A percentile compares a stretch with the other conserved stretches of the same genome.
These are phyloP conservation scores for Lonicera japonica DNA, from an alignment of 129 eudicot species.

Conservation along the genomic window DNA sequence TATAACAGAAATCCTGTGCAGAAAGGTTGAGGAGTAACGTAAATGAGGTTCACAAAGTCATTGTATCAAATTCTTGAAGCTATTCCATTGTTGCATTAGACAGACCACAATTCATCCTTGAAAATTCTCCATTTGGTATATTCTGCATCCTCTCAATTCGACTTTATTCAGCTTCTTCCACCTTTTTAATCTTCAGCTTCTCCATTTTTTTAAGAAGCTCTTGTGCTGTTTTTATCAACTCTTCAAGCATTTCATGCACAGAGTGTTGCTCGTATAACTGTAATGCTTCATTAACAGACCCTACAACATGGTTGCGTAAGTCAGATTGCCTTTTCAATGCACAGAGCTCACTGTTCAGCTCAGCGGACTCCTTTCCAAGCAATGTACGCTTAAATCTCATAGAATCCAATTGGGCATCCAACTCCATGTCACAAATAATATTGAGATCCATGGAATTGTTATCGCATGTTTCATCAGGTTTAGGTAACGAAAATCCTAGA, in stretches of 20 bases:
- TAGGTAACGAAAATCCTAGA: conserved; percentile 53
- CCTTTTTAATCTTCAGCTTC: conserved; percentile 42
- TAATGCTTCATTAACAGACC: conserved; percentile 44
- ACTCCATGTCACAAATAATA: conserved; percentile 37
- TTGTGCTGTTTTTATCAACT: conserved; percentile 43
- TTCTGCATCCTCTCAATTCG: conserved; percentile 27
- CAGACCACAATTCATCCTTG: conserved; percentile 18
- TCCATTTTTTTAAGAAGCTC: conserved; percentile 44
- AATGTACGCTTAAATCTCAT: conserved; percentile 43
- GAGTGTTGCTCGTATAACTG: conserved; percentile 45
- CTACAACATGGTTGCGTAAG: conserved; percentile 37
- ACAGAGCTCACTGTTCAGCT: conserved; percentile 52
- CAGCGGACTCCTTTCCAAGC: conserved; percentile 67
- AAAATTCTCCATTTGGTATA: conserved; percentile 25
- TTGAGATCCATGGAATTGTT: conserved; percentile 47
- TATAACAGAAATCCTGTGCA: background rate
- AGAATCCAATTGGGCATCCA: conserved; percentile 57
- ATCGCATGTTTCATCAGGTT: conserved; percentile 44
- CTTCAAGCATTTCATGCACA: conserved; percentile 41
- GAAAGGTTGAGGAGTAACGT: background rate
- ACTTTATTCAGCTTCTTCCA: conserved; percentile 26
- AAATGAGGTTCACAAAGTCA: background rate
- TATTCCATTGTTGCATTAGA: background rate
- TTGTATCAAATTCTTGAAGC: background rate
- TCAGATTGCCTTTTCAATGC: conserved; percentile 51